Evolutionary conservation across 495 filamentous ascomycete genomes (phyloP), one percentile per base, ranked within the genome.

Genomic region (Penicillium bialowiezense): DNA sequence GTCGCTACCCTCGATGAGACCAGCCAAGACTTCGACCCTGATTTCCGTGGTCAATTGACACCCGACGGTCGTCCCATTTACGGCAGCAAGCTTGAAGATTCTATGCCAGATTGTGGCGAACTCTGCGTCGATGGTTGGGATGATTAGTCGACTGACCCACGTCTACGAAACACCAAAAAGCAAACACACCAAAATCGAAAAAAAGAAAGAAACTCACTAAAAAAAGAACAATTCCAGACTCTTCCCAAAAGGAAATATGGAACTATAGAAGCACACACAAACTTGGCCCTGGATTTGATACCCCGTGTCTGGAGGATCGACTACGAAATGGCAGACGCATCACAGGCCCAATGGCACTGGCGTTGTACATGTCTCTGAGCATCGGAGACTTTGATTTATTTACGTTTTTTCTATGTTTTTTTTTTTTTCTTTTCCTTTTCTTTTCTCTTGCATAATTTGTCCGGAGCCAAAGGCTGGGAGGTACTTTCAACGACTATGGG

Each of bases 31-130:
- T 76, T 64, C 37, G 62, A 73, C 38, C 70, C 72, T 1, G 72
- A 76, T 6, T 76, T 73, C 60, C 70, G 73, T 18, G 73, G 73
- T 7, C 71, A 74, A 44, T 55, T 76, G 6, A 72, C 70, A 5
- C 58, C 63, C 0, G 70, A 74, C 20, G 73, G 73, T 9, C 69
- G 70, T 23, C 73, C 73, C 0, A 68, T 74, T 35, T 68, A 67
- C 17, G 65, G 63, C 5, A 67, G 67, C 5, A 74, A 71, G 38
- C 51, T 72, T 13, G 70, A 75, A 34, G 72, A 73, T 36, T 40
- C 58, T 14, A 65, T 72, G 5, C 52, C 62, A 2, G 62, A 70
- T 39, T 56, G 64, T 41, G 64, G 68, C 21, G 68, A 71, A 24
- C 43, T 67, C 18, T 63, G 65, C 40, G 65, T 68, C 17, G 70